Conservation (phyloP, 1,284 basidiomycete species). For the Trichosporon sp. region DNA sequence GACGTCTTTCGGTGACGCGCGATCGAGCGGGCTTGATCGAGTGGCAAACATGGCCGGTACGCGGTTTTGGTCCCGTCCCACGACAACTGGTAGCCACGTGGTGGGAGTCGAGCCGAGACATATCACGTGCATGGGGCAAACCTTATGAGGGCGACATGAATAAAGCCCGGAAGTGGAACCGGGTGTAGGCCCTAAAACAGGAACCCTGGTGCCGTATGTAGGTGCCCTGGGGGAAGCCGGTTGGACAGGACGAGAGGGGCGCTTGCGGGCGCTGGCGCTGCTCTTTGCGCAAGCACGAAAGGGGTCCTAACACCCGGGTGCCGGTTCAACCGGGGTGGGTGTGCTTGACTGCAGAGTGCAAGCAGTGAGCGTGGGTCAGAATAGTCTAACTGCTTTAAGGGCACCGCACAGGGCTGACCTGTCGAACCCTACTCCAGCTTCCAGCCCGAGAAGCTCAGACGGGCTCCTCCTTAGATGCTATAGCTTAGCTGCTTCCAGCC, state of each 20-base stretch:
- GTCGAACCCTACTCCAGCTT: not conserved
- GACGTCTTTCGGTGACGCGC: not conserved
- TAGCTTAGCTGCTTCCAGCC: not conserved
- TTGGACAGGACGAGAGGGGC: not conserved
- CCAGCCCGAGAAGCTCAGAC: not conserved
- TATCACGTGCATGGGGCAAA: not conserved
- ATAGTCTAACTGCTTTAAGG: conserved; percentile 12
- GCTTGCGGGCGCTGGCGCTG: not conserved
- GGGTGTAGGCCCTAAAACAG: conserved; percentile 1
- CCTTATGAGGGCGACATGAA: not conserved
- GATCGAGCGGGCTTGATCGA: not conserved
- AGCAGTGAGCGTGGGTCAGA: not conserved
- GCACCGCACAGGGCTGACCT: not conserved
- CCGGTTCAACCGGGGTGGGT: too few species aligned
- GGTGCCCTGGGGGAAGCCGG: not conserved
- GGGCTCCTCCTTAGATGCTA: not conserved
- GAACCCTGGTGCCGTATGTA: not conserved
- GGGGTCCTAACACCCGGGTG: not conserved
- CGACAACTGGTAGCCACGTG: not conserved
- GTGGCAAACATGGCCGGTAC: not conserved
- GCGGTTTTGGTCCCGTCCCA: not conserved
- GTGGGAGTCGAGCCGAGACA: not conserved
- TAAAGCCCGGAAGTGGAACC: conserved; percentile 3
- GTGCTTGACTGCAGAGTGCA: not conserved
- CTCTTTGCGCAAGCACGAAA: not conserved